Conservation (phyloP, 345 rosid genomes). For the Sonneratia caseolaris region DNA sequence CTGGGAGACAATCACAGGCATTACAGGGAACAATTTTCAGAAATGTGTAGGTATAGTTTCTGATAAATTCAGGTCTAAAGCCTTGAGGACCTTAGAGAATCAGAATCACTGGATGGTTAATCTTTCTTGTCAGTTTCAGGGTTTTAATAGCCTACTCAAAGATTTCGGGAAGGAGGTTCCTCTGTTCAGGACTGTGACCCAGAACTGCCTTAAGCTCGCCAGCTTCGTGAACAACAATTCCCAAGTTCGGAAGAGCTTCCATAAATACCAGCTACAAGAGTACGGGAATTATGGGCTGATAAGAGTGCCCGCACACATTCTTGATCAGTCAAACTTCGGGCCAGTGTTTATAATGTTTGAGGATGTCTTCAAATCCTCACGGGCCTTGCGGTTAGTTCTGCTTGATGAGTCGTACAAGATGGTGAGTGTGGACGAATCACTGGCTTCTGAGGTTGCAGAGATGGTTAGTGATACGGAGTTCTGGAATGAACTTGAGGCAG, state of each 20-base stretch:
- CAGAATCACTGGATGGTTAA: slow-evolving; percentile 98
- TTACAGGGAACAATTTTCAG: slow-evolving; percentile 70
- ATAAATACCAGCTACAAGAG: slow-evolving; percentile 78
- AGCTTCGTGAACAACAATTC: slow-evolving; percentile 56
- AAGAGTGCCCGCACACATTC: slow-evolving; percentile 49
- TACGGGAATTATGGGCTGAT: slow-evolving; percentile 47
- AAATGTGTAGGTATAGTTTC: slow-evolving; percentile 92
- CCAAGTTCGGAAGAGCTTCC: slow-evolving; percentile 53
- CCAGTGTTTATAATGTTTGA: slow-evolving; percentile 60
- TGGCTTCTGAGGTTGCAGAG: slow-evolving; percentile 64
- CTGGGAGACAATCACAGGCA: slow-evolving; percentile 71
- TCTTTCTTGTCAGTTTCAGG: slow-evolving; percentile 86
- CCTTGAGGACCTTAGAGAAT: slow-evolving; percentile 72
- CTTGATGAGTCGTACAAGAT: slow-evolving; percentile 67
- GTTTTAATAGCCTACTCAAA: slow-evolving; percentile 64
- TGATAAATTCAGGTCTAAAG: slow-evolving; percentile 76
- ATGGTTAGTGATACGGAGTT: slow-evolving; percentile 69
- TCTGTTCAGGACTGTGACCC: slow-evolving; percentile 49
- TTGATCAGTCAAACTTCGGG: slow-evolving; percentile 30
- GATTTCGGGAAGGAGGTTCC: slow-evolving; percentile 72
- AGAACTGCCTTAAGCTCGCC: slow-evolving; percentile 61
- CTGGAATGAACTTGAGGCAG: slow-evolving; percentile 88
- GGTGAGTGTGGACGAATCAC: slow-evolving; percentile 65
- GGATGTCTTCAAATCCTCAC: slow-evolving; percentile 64
- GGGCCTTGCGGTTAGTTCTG: slow-evolving; percentile 61